These are phyloP conservation scores for Penicillium longicatenatum DNA, from an alignment of 495 filamentous ascomycete genomes.

Conservation along the genomic window DNA sequence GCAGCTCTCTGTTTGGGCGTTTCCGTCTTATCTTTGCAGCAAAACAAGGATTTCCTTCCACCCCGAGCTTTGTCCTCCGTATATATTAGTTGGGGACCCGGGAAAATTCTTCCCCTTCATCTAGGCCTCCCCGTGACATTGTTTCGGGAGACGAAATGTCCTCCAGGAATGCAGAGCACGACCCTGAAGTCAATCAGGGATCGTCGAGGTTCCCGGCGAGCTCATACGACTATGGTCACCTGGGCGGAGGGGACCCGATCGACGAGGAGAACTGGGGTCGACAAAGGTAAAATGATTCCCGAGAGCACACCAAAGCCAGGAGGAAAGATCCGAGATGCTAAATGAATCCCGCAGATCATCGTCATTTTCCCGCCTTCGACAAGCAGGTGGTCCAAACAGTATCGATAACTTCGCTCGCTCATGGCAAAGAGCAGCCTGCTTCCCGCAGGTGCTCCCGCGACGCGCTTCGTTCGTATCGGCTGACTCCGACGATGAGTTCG, in stretches of 20 bases:
- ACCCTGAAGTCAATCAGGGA: slow-evolving; percentile 9
- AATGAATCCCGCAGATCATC: slow-evolving; percentile 36
- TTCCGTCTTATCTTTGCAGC: not conserved
- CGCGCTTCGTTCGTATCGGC: slow-evolving; percentile 69
- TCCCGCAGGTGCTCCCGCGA: slow-evolving; percentile 79
- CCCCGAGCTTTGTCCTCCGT: not conserved
- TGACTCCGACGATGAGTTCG: slow-evolving; percentile 49
- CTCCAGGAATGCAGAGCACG: slow-evolving; percentile 9
- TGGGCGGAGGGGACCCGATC: slow-evolving; percentile 15
- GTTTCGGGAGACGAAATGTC: slow-evolving; percentile 16
- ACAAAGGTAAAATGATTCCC: slow-evolving; percentile 17
- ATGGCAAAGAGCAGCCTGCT: slow-evolving; percentile 90
- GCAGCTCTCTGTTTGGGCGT: not conserved
- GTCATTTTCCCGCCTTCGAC: slow-evolving; percentile 76
- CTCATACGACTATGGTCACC: slow-evolving; percentile 24
- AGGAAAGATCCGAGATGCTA: too few species aligned
- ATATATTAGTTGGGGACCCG: not conserved
- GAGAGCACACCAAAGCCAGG: not conserved
- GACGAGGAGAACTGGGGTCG: slow-evolving; percentile 22
- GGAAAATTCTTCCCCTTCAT: not conserved
- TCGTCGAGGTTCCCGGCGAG: slow-evolving; percentile 17
- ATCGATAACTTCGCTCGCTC: slow-evolving; percentile 92
- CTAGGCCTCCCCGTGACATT: not conserved
- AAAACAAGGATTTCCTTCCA: not conserved
- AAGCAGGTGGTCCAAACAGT: slow-evolving; percentile 89